Conservation (phyloP, 441 rosid species). For the Mallotus japonicus region DNA sequence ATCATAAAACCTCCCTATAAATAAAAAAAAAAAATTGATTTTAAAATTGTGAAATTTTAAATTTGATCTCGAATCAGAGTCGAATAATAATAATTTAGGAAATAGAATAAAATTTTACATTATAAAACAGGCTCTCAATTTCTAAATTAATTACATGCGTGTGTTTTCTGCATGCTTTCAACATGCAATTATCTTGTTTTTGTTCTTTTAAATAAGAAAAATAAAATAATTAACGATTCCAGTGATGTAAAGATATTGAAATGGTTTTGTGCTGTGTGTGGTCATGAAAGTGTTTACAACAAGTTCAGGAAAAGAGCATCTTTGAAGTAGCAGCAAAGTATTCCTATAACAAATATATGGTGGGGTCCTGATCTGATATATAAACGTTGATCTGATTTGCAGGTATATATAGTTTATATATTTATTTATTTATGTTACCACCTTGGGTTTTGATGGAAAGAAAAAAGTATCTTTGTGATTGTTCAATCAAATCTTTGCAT, state of each 20-base stretch:
- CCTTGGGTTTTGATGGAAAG: neutral
- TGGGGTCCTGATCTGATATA: neutral
- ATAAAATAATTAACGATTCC: neutral
- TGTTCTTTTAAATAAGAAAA: neutral
- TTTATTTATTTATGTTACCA: neutral
- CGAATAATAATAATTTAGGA: too few relatives aligned
- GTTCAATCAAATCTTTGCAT: conserved; percentile 32
- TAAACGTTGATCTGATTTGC: neutral
- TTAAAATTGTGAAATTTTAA: too few relatives aligned
- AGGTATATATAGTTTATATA: neutral
- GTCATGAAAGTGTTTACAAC: neutral
- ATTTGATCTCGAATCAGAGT: too few relatives aligned
- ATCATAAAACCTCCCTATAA: too few relatives aligned
- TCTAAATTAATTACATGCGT: too few relatives aligned
- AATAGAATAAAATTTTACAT: too few relatives aligned
- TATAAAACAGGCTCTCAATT: too few relatives aligned
- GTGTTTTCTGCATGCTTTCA: too few relatives aligned
- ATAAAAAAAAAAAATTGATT: too few relatives aligned
- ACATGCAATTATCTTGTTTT: too few relatives aligned
- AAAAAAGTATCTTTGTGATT: neutral
- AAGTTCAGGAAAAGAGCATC: conserved; percentile 4
- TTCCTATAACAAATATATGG: neutral
- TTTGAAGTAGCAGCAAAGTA: neutral
- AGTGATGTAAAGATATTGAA: neutral
- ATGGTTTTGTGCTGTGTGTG: neutral